These are phyloP conservation scores for Clathrus columnatus DNA, from an alignment of 768 basidiomycete species.

Conservation along the genomic window DNA sequence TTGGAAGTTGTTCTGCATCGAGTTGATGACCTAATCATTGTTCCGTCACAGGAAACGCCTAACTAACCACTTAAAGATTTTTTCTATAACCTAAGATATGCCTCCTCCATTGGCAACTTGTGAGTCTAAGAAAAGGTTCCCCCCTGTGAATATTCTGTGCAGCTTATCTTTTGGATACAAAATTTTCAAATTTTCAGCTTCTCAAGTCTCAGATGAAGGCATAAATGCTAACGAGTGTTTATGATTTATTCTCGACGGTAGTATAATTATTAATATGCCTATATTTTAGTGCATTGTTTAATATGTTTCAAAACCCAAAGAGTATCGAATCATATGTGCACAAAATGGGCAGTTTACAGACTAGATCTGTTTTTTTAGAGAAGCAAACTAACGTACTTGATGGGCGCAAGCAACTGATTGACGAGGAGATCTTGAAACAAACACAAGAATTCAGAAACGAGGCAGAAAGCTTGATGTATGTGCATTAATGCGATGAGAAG, in stretches of 20 bases:
- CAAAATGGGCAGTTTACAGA: too few species aligned
- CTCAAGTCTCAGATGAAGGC: background rate
- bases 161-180: background rate
- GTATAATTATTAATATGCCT: too few species aligned
- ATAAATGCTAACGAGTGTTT: too few species aligned
- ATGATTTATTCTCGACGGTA: too few species aligned
- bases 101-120: background rate
- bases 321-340: too few species aligned
- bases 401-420: background rate
- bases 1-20: too few species aligned
- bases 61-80: background rate
- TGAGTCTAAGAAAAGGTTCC: background rate
- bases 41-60: background rate
- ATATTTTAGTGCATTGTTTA: too few species aligned
- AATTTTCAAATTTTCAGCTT: background rate
- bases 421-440: background rate
- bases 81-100: background rate
- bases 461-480: slow-evolving; percentile 1
- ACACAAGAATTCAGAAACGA: background rate
- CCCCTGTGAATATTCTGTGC: background rate
- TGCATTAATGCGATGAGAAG: background rate
- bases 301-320: too few species aligned
- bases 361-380: background rate
- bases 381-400: background rate
- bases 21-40: background rate